A percentile compares a stretch with the other conserved stretches of the same genome.
These are phyloP conservation scores for Xylaria telfairii DNA, from an alignment of 495 filamentous ascomycete species.

Conservation along the genomic window DNA sequence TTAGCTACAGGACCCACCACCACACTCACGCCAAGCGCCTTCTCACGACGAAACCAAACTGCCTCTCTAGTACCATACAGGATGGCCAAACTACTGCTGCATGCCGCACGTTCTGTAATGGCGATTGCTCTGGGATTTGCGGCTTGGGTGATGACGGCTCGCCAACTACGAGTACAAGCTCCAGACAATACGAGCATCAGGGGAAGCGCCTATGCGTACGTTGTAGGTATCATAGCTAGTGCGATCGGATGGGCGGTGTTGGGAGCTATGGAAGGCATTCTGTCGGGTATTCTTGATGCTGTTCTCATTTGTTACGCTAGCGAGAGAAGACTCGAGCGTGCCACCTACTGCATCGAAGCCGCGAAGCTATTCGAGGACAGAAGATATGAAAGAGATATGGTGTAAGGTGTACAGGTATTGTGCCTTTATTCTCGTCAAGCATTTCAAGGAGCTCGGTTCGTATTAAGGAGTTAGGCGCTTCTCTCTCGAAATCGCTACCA, in stretches of 20 bases:
- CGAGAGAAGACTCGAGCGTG: constrained; percentile 72
- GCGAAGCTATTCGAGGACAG: constrained; percentile 78
- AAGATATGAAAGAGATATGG: constrained; percentile 43
- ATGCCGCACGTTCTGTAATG: constrained; percentile 89
- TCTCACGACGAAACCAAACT: constrained; percentile 55
- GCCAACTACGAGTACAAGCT: constrained; percentile 63
- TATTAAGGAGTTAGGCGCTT: constrained; percentile 25
- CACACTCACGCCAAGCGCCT: constrained; percentile 64
- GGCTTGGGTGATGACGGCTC: constrained; percentile 95
- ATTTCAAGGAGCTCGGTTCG: constrained; percentile 20
- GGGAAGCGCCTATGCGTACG: constrained; percentile 94
- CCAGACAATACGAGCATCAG: constrained; percentile 59
- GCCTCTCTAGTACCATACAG: constrained; percentile 70
- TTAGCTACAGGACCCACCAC: constrained; percentile 67
- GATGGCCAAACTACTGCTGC: constrained; percentile 88
- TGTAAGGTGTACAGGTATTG: constrained; percentile 30
- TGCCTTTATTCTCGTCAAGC: constrained; percentile 15
- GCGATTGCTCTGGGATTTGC: constrained; percentile 87
- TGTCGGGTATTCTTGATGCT: constrained; percentile 91
- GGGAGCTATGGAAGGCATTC: constrained; percentile 92
- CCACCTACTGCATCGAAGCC: constrained; percentile 88
- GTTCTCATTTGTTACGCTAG: constrained; percentile 92
- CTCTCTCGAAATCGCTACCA: constrained; percentile 27
- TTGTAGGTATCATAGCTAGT: constrained; percentile 88
- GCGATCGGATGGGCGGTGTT: constrained; percentile 95